A percentile compares a stretch with the other conserved stretches of the same genome.
phyloP scores from a whole-genome alignment of 2,329 filamentous ascomycete species.

The Colletotrichum viniferum region DNA sequence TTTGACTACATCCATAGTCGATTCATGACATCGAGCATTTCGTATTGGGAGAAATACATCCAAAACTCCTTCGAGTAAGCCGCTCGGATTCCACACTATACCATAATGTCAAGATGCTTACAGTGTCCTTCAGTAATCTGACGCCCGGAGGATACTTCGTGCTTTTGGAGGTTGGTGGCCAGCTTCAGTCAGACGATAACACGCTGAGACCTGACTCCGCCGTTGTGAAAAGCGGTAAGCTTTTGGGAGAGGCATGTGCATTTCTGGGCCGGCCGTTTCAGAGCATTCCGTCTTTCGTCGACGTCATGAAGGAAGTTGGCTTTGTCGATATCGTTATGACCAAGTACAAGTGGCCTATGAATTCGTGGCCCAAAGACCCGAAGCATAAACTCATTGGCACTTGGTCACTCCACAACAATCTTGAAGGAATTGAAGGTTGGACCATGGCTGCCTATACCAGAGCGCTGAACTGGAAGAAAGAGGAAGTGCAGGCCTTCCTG shows the following conservation, averaged over 20 bases:
- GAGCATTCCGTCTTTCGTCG: slow-evolving; percentile 30
- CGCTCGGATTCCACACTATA: not conserved
- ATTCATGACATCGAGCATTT: slow-evolving; percentile 39
- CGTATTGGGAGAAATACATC: slow-evolving; percentile 37
- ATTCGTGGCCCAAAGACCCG: slow-evolving; percentile 55
- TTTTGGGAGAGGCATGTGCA: slow-evolving; percentile 32
- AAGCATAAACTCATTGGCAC: slow-evolving; percentile 55
- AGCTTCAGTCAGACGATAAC: slow-evolving; percentile 43
- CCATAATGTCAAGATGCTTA: not conserved
- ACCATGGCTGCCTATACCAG: slow-evolving; percentile 38
- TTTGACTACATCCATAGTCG: slow-evolving; percentile 47
- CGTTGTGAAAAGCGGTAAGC: slow-evolving; percentile 33
- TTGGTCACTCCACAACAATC: slow-evolving; percentile 35
- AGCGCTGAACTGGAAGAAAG: slow-evolving; percentile 33
- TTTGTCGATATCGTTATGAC: slow-evolving; percentile 56
- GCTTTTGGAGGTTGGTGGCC: slow-evolving; percentile 44
- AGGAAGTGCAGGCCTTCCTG: slow-evolving; percentile 37
- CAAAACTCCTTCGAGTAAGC: slow-evolving; percentile 35
- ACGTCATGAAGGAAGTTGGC: slow-evolving; percentile 52
- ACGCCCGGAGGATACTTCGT: slow-evolving; percentile 49
- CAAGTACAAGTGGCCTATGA: slow-evolving; percentile 53
- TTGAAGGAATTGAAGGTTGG: slow-evolving; percentile 36
- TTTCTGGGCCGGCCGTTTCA: slow-evolving; percentile 32
- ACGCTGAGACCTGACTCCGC: slow-evolving; percentile 29
- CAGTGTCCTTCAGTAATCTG: slow-evolving; percentile 26